Evolutionary conservation across 2,329 filamentous ascomycete species (phyloP).

Genomic region (Sarocladiaceae sp.): DNA sequence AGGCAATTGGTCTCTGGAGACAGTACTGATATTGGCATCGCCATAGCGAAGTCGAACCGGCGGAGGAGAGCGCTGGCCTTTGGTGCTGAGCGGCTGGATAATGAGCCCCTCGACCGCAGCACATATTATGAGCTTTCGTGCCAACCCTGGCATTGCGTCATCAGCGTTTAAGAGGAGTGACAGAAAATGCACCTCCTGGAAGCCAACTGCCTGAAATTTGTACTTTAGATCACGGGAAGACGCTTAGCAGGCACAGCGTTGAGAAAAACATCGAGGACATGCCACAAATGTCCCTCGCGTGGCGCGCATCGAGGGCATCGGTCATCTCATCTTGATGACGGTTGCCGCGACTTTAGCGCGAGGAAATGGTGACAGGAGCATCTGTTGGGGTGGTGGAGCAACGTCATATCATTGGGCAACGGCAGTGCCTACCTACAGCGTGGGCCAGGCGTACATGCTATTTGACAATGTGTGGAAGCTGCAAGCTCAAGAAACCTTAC

Average conservation of each 20-base stretch:
- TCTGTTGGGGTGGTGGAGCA: conserved; percentile 5
- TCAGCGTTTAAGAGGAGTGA: background rate
- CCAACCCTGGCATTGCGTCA: conserved; percentile 65
- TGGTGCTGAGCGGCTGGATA: conserved; percentile 65
- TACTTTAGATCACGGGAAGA: background rate
- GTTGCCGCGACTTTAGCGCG: conserved; percentile 6
- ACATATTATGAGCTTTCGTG: conserved; percentile 75
- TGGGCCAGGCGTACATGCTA: background rate
- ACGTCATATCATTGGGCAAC: conserved; percentile 13
- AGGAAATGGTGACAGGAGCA: background rate
- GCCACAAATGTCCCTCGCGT: background rate
- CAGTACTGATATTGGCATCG: conserved; percentile 43
- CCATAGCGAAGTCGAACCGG: conserved; percentile 69
- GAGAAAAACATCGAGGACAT: background rate
- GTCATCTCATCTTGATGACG: conserved; percentile 6
- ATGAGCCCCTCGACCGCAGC: conserved; percentile 80
- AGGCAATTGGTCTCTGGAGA: conserved; percentile 40
- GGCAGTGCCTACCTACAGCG: background rate
- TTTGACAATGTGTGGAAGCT: too few relatives aligned
- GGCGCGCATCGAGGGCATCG: background rate
- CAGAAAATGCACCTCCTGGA: background rate
- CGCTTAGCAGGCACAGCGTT: background rate
- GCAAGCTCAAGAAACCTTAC: too few relatives aligned
- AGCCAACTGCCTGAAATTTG: background rate
- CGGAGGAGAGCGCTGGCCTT: conserved; percentile 51